Base-by-base conservation (phyloP, 2,329 filamentous ascomycete genomes). In the Chaetomium olivaceum region DNA sequence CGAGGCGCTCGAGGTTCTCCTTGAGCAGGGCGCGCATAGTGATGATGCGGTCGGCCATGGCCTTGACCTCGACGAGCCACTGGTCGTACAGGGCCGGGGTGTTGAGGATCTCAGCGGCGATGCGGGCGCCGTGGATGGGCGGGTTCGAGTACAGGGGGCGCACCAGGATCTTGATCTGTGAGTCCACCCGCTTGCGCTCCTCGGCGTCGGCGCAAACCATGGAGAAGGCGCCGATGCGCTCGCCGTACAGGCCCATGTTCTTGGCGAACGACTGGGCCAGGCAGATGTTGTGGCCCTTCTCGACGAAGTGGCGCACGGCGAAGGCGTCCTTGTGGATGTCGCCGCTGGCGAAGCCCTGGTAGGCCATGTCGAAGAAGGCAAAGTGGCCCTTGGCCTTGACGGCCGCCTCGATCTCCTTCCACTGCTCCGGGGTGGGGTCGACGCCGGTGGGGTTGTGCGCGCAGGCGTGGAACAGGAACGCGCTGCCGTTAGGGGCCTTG, bases 221-320 rank as follows among this genome's bases (percentile, higher is more conserved):
- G 73, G 93, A 97, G 87, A 99, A 98, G 71, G 93, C 93, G 76
- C 95, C 95, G 67, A 96, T 92, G 82, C 95, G 94, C 86, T 99
- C 95, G 77, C 95, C 95, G 78, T 99, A 98, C 69, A 99, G 91
- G 82, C 95, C 95, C 94, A 99, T 98, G 87, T 99, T 99, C 90
- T 98, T 98, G 78, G 94, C 94, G 80, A 98, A 98, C 62, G 91
- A 95, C 83, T 98, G 94, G 75, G 91, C 90, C 69, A 98, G 88
- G 76, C 88, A 89, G 77, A 95, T 88, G 77, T 92, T 87, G 83
- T 97, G 93, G 74, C 94, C 94, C 82, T 97, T 84, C 81, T 92
- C 86, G 78, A 97, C 88, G 79, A 99, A 99, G 85, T 97, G 85
- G 72, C 95, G 89, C 72, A 98, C 86, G 68, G 95, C 92, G 77